Evolutionary conservation across 768 basidiomycete genomes (phyloP), one percentile per base, ranked within the genome.

Genomic region (Imleria badia): DNA sequence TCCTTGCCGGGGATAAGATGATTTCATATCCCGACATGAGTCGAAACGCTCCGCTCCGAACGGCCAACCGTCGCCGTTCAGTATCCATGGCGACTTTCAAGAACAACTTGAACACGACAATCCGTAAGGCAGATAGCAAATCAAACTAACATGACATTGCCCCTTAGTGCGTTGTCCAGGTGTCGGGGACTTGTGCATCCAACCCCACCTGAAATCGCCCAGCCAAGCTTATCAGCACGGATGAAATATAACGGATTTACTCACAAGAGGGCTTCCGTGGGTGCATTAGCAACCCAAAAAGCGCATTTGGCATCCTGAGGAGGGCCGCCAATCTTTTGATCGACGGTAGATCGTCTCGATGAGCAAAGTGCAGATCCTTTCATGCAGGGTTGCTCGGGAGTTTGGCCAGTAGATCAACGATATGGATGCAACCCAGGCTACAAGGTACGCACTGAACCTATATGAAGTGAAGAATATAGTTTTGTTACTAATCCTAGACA

Each of bases 1-100:
- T 6, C 20, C 35, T 8, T 33, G 13, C 15, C 22, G 48, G 52
- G 33, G 40, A 52, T 35, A 33, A 48, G 46, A 17, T 15, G 12
- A 34, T 65, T 63, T 63, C 62, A 58, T 51, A 19, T 61, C 31
- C 54, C 55, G 63, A 60, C 47, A 38, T 0, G n/a, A 15, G 23
- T 23, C 48, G 50, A 56, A 48, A 60, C 40, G 47, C 53, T 50
- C 49, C 50, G 55, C 46, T 50, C 46, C 14, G 54, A 60, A 56
- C 15, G 31, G 54, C 45, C 45, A 53, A 38, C 40, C 22, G n/a
- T 34, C 22, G 39, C 6, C 13, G 8, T 40, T 22, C 5, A 36
- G 35, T 14, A 10, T 19, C 35, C 33, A 42, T 13, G 22, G 29
- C 30, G 7, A 10, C 19, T 20, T 45, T 34, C 22, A 20, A 35